These are phyloP conservation scores for Withania somnifera DNA, from an alignment of 305 asterid species.

Conservation along the genomic window DNA sequence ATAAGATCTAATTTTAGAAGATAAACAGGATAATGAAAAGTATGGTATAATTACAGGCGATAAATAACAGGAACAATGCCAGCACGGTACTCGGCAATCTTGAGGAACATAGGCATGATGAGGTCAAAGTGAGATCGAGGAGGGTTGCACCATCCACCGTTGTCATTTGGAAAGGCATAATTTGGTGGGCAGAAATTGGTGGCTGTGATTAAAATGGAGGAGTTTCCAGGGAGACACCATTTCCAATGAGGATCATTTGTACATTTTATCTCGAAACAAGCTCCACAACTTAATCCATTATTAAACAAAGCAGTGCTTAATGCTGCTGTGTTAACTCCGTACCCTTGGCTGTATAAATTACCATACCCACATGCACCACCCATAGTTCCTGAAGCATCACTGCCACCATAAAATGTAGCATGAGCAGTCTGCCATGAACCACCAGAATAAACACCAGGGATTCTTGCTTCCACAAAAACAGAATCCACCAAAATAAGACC, in stretches of 20 bases:
- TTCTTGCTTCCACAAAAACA: slow-evolving; percentile 23
- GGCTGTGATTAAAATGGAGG: slow-evolving; percentile 58
- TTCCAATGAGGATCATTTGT: slow-evolving; percentile 29
- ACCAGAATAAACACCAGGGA: slow-evolving; percentile 48
- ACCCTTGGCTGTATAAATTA: slow-evolving; percentile 60
- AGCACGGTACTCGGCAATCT: slow-evolving; percentile 62
- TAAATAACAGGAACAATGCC: slow-evolving; percentile 72
- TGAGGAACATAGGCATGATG: slow-evolving; percentile 74
- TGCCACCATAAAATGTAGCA: slow-evolving; percentile 71
- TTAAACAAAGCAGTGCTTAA: slow-evolving; percentile 69
- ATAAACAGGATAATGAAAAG: neutral
- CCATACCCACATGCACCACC: slow-evolving; percentile 85
- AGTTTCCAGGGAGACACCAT: slow-evolving; percentile 64
- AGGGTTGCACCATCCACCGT: slow-evolving; percentile 92
- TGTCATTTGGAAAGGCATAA: slow-evolving; percentile 47
- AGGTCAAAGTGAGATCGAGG: slow-evolving; percentile 78
- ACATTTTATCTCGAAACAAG: slow-evolving; percentile 67
- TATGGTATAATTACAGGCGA: slow-evolving; percentile 30
- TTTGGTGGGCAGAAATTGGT: slow-evolving; percentile 85
- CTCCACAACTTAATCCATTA: slow-evolving; percentile 61
- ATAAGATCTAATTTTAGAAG: too few relatives aligned
- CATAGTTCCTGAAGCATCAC: slow-evolving; percentile 74
- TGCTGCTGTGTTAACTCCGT: slow-evolving; percentile 62
- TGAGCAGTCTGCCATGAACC: slow-evolving; percentile 56
- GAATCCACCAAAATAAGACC: slow-evolving; percentile 9